phyloP scores from a whole-genome alignment of 1,284 basidiomycete genomes.

The Heimioporus retisporus region DNA sequence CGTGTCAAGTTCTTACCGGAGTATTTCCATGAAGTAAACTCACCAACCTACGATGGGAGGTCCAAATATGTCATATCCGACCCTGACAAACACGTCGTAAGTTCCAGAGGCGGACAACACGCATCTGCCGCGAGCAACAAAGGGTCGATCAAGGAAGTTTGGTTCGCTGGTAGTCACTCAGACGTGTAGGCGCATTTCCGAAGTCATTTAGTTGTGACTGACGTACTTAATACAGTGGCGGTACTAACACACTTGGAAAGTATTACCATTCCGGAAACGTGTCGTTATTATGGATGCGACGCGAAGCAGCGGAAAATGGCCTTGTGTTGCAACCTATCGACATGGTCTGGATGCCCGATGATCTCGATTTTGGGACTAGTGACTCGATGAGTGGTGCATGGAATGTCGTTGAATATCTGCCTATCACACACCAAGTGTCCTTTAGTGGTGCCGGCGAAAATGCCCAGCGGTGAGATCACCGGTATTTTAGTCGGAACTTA shows the following conservation, averaged over 20 bases:
- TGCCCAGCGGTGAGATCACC: slow-evolving; percentile 22
- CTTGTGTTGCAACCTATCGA: slow-evolving; percentile 34
- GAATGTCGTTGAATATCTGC: slow-evolving; percentile 35
- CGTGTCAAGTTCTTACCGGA: slow-evolving; percentile 55
- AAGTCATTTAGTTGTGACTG: background rate
- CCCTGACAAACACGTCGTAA: too few species aligned
- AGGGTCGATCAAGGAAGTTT: slow-evolving; percentile 36
- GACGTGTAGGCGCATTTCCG: slow-evolving; percentile 38
- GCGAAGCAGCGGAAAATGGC: slow-evolving; percentile 34
- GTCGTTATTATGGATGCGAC: background rate
- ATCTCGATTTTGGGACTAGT: slow-evolving; percentile 30
- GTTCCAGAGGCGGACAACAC: too few species aligned
- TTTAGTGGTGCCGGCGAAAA: slow-evolving; percentile 9
- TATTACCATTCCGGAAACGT: background rate
- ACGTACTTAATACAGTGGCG: slow-evolving; percentile 31
- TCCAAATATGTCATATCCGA: too few species aligned
- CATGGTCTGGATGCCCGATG: slow-evolving; percentile 36
- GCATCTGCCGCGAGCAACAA: background rate
- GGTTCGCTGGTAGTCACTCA: slow-evolving; percentile 31
- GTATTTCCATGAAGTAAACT: slow-evolving; percentile 42
- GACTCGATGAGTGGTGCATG: slow-evolving; percentile 34
- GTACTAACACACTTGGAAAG: slow-evolving; percentile 22
- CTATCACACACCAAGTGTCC: slow-evolving; percentile 38
- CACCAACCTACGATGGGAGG: slow-evolving; percentile 7
- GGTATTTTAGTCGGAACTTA: background rate